phyloP scores from a whole-genome alignment of 2,329 filamentous ascomycete species.

The Nigrospora oryzae region DNA sequence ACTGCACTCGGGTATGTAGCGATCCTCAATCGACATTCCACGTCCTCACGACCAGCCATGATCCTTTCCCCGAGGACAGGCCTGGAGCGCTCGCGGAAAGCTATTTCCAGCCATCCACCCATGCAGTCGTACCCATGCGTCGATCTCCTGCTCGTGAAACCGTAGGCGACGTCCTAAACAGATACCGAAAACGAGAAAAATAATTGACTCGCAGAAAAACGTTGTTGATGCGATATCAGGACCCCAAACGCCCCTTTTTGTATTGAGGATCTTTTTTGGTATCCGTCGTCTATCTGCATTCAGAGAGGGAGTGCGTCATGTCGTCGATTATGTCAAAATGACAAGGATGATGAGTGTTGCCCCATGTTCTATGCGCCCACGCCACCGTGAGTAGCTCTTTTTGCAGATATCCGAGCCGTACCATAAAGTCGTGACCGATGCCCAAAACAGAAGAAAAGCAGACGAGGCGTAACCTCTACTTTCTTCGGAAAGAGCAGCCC shows the following conservation, averaged over 20 bases:
- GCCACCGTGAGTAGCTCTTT: slow-evolving; percentile 33
- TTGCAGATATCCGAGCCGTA: slow-evolving; percentile 54
- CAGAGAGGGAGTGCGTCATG: slow-evolving; percentile 30
- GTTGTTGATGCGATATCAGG: slow-evolving; percentile 58
- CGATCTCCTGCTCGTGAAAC: slow-evolving; percentile 22
- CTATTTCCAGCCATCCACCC: slow-evolving; percentile 51
- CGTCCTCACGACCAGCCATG: slow-evolving; percentile 44
- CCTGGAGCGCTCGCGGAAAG: slow-evolving; percentile 45
- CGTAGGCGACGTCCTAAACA: slow-evolving; percentile 21
- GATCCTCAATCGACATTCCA: slow-evolving; percentile 56
- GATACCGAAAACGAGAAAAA: slow-evolving; percentile 32
- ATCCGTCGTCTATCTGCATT: slow-evolving; percentile 69
- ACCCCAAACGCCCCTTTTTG: slow-evolving; percentile 63
- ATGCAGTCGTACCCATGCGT: slow-evolving; percentile 32
- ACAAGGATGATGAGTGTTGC: slow-evolving; percentile 17
- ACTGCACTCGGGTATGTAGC: slow-evolving; percentile 51
- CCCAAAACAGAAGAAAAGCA: slow-evolving; percentile 32
- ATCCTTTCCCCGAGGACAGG: slow-evolving; percentile 14
- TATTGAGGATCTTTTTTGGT: slow-evolving; percentile 48
- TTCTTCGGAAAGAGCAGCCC: slow-evolving; percentile 99
- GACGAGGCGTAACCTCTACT: slow-evolving; percentile 63
- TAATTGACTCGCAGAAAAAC: slow-evolving; percentile 33
- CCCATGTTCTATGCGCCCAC: slow-evolving; percentile 36
- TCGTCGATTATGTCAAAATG: slow-evolving; percentile 24
- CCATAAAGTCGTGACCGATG: slow-evolving; percentile 33